A percentile compares a stretch with the other conserved stretches of the same genome.
These are phyloP conservation scores for Blastocystis sp. DNA, from an alignment of 352 stramenopile species.

Conservation along the genomic window DNA sequence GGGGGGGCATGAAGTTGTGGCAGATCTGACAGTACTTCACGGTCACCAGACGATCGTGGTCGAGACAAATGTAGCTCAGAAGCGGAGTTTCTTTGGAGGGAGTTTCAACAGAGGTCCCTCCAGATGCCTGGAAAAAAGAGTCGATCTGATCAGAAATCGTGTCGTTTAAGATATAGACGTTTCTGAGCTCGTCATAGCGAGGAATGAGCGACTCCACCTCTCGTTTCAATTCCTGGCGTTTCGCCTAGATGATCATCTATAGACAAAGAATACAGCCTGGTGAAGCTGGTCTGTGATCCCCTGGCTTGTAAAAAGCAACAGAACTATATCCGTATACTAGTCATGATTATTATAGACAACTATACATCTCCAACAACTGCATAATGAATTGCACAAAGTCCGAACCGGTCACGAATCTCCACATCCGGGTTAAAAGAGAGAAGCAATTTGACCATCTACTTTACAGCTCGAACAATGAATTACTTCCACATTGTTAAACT, in stretches of 20 bases:
- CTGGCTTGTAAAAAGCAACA: neutral
- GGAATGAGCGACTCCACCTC: constrained; percentile 7
- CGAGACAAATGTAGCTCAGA: neutral
- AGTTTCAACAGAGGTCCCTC: neutral
- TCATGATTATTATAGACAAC: neutral
- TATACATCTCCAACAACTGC: neutral
- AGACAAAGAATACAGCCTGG: neutral
- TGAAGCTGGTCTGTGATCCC: neutral
- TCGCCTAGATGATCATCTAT: neutral
- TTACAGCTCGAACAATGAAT: neutral
- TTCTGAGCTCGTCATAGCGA: neutral
- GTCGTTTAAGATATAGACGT: neutral
- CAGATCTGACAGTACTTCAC: constrained; percentile 72
- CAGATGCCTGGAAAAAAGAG: neutral
- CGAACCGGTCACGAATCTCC: neutral
- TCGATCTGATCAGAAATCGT: neutral
- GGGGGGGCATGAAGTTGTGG: constrained; percentile 75
- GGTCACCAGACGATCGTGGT: neutral
- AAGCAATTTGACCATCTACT: neutral
- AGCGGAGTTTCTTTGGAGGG: neutral
- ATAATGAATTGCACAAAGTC: constrained; percentile 8
- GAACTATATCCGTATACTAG: neutral
- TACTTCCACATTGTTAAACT: neutral
- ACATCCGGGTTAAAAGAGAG: neutral
- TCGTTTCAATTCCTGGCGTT: neutral